Base-by-base conservation (phyloP, 495 filamentous ascomycete genomes). In the Hypoxylon trugodes region DNA sequence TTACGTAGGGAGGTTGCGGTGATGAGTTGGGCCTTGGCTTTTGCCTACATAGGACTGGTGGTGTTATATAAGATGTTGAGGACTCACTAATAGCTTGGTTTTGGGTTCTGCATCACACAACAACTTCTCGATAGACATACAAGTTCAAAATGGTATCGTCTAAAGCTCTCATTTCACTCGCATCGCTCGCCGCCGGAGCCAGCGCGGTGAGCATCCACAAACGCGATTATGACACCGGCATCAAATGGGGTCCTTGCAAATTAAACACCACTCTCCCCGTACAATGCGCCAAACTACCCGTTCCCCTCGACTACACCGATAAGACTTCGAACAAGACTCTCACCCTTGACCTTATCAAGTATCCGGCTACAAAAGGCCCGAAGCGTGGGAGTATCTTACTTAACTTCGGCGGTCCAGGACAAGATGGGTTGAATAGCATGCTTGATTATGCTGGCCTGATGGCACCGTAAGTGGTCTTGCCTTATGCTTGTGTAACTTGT, bases 341-440 rank as follows among this genome's bases (percentile, higher is more conserved):
- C 19, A 40, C 59, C 1, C 70, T 82, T 13, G 51, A 76, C 35
- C 41, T 82, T 12, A 41, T 75, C 51, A 70, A 53, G 30, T 68
- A 75, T 18, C 66, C 66, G 1, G 75, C 79, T 13, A 33, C 51
- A 13, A 63, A 68, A 22, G 42, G 69, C 33, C 75, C 73, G 0
- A 64, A 65, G 19, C 71, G 70, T 25, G 78, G 77, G 21, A 79
- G 70, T 47, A 78, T 82, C 25, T 59, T 78, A 24, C 59, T 81
- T 48, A 82, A 81, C 70, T 79, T 79, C 60, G 78, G 79, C 19
- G 78, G 79, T 0, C 78, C 78, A 1, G 79, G 78, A 12, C 57
- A 66, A 25, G 51, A 55, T 38, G 63, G 63, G 1, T 37, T 66
- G 1, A 50, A 36, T 4, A 66, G 56, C 43, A 59, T 66, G 62